These are phyloP conservation scores for Umbelopsis isabellina DNA, from an alignment of 192 early-diverging fungal species.

Conservation along the genomic window DNA sequence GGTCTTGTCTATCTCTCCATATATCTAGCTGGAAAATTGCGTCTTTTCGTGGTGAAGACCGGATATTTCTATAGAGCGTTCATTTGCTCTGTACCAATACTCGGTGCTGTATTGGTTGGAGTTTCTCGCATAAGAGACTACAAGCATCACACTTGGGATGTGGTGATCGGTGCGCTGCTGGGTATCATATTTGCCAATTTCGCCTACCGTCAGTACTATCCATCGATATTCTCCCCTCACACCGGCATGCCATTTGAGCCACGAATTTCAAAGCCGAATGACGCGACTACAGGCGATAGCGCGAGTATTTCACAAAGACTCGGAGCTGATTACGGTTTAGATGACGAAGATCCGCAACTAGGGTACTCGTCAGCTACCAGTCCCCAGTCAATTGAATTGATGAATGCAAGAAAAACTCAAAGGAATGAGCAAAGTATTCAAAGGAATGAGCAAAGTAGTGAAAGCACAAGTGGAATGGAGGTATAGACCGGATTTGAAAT, in stretches of 20 bases:
- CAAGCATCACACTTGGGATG: slow-evolving; percentile 83
- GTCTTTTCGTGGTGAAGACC: slow-evolving; percentile 57
- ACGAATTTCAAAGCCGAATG: background rate
- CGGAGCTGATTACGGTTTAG: background rate
- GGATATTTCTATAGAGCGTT: slow-evolving; percentile 7
- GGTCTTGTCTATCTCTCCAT: slow-evolving; percentile 71
- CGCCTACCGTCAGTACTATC: slow-evolving; percentile 73
- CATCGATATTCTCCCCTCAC: slow-evolving; percentile 32
- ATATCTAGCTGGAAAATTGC: slow-evolving; percentile 74
- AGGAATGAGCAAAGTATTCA: too few relatives aligned
- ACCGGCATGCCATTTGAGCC: slow-evolving; percentile 13
- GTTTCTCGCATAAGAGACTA: slow-evolving; percentile 75
- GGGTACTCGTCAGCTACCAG: background rate
- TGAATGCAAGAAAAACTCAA: background rate
- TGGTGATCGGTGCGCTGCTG: slow-evolving; percentile 60
- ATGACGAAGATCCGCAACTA: background rate
- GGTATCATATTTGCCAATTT: slow-evolving; percentile 66
- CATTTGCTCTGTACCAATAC: background rate
- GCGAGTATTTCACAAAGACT: slow-evolving; percentile 10
- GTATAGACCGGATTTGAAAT: too few relatives aligned
- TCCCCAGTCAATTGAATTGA: background rate
- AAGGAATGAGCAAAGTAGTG: too few relatives aligned
- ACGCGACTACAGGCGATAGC: background rate
- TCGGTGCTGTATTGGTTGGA: slow-evolving; percentile 58
- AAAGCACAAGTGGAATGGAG: too few relatives aligned